These are phyloP conservation scores for Botrytis medusae DNA, from an alignment of 2,329 filamentous ascomycete genomes.

Conservation along the genomic window DNA sequence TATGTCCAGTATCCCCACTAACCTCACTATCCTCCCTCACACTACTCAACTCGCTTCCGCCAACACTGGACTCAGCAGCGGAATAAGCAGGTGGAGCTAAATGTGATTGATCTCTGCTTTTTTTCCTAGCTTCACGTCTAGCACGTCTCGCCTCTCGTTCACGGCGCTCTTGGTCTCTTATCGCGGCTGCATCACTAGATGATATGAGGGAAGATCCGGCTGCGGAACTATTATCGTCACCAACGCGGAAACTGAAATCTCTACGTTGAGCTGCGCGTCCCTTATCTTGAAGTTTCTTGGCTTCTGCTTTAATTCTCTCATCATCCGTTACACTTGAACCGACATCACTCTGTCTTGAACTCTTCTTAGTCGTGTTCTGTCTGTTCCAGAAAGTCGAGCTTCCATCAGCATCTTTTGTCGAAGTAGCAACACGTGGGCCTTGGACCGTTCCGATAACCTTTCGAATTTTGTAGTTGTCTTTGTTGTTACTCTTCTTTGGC, in stretches of 20 bases:
- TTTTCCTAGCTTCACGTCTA: slow-evolving; percentile 28
- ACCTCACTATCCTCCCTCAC: slow-evolving; percentile 28
- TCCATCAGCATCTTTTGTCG: not conserved
- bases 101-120: slow-evolving; percentile 28
- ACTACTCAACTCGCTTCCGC: slow-evolving; percentile 26
- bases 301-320: slow-evolving; percentile 57
- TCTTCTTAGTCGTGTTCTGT: slow-evolving; percentile 22
- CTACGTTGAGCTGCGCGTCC: slow-evolving; percentile 44
- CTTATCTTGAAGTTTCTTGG: slow-evolving; percentile 54
- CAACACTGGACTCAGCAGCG: slow-evolving; percentile 13
- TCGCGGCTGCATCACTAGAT: slow-evolving; percentile 20
- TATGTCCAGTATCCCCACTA: slow-evolving; percentile 39
- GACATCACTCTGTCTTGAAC: slow-evolving; percentile 17
- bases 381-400: slow-evolving; percentile 28
- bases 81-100: slow-evolving; percentile 17
- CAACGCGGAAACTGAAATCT: slow-evolving; percentile 39
- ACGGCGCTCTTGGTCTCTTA: slow-evolving; percentile 25
- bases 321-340: slow-evolving; percentile 21
- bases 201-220: slow-evolving; percentile 16
- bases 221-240: slow-evolving; percentile 36
- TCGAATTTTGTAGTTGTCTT: slow-evolving; percentile 36
- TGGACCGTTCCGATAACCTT: slow-evolving; percentile 33
- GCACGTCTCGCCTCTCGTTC: slow-evolving; percentile 23
- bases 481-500: slow-evolving; percentile 31
- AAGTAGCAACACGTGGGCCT: slow-evolving; percentile 19